Conservation (phyloP, 2,329 filamentous ascomycete species). For the Botrytis squamosa region DNA sequence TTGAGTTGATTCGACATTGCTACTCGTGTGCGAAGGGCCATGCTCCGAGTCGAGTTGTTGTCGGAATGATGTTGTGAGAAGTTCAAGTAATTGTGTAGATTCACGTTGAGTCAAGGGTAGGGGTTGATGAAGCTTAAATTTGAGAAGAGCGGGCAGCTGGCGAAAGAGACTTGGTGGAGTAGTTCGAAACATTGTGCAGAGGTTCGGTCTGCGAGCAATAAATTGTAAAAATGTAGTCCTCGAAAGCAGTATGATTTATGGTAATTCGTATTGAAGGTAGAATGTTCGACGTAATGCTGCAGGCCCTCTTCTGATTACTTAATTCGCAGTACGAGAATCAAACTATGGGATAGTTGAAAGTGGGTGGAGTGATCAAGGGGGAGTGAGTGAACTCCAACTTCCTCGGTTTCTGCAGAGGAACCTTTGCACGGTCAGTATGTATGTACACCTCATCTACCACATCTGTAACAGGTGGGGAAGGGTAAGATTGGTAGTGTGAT, state of each 20-base stretch:
- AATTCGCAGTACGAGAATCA: not conserved
- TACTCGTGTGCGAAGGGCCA: slow-evolving; percentile 37
- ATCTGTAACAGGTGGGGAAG: slow-evolving; percentile 4
- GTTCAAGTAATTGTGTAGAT: slow-evolving; percentile 56
- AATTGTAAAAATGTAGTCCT: slow-evolving; percentile 47
- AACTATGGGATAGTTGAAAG: not conserved
- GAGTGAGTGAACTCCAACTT: not conserved
- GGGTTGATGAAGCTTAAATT: slow-evolving; percentile 50
- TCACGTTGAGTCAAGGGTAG: slow-evolving; percentile 55
- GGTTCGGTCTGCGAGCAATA: not conserved
- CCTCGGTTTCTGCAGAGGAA: not conserved
- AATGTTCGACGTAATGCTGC: not conserved
- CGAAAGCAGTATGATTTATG: slow-evolving; percentile 42
- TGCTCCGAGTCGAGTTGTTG: slow-evolving; percentile 60
- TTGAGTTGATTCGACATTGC: not conserved
- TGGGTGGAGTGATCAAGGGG: not conserved
- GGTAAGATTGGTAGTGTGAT: not conserved
- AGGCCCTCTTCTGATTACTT: not conserved
- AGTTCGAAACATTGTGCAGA: slow-evolving; percentile 48
- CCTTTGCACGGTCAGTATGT: not conserved
- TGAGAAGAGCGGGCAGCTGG: slow-evolving; percentile 45
- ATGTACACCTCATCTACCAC: slow-evolving; percentile 16
- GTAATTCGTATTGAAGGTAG: not conserved
- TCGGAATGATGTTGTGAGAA: slow-evolving; percentile 63
- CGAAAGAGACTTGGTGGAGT: slow-evolving; percentile 48